phyloP scores from a whole-genome alignment of 2,329 filamentous ascomycete species.

The Alternaria burnsii region DNA sequence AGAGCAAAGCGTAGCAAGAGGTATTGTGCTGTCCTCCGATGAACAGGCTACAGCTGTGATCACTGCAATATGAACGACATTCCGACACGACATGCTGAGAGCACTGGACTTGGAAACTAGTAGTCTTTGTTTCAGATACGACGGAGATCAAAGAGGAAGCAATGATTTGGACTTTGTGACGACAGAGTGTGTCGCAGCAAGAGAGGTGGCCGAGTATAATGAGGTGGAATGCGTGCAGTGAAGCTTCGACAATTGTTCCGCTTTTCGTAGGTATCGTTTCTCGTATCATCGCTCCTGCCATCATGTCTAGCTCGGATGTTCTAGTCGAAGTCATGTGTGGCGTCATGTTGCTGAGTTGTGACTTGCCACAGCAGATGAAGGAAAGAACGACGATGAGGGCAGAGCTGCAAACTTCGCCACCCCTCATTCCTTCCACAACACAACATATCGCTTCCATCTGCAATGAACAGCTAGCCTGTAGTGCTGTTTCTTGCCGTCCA shows the following conservation, averaged over 20 bases:
- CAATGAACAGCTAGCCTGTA: neutral
- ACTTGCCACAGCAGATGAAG: constrained; percentile 18
- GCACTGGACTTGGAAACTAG: neutral
- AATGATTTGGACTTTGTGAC: neutral
- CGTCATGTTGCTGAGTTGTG: constrained; percentile 12
- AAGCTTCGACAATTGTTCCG: neutral
- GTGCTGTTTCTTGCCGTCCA: neutral
- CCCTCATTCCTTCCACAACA: neutral
- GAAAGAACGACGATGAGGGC: constrained; percentile 27
- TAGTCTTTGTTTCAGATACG: neutral
- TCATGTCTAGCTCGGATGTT: neutral
- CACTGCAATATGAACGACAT: neutral
- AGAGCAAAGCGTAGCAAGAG: neutral
- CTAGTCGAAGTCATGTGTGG: neutral
- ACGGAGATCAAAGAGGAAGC: neutral
- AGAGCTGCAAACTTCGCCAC: constrained; percentile 17
- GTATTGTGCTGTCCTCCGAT: neutral
- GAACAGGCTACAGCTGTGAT: neutral
- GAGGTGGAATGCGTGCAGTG: neutral
- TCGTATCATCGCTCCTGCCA: neutral
- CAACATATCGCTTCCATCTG: neutral
- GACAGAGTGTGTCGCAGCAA: neutral
- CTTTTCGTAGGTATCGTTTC: neutral
- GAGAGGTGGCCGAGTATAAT: neutral
- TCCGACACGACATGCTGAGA: neutral